These are phyloP conservation scores for Sungouiella thailandica DNA, from an alignment of 805 yeast genomes.

Conservation along the genomic window DNA sequence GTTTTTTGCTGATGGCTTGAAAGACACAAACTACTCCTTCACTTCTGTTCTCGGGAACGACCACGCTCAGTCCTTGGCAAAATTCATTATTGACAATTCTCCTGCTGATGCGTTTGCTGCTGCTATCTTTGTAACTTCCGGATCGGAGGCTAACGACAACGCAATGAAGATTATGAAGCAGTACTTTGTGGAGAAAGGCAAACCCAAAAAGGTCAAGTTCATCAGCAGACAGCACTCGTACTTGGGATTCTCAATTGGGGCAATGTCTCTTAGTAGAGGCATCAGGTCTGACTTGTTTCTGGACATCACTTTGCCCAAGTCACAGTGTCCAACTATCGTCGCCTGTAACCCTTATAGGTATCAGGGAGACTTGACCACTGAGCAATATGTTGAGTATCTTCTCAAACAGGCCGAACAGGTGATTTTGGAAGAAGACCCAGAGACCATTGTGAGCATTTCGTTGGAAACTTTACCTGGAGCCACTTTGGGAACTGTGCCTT, in stretches of 20 bases:
- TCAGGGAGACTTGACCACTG: conserved; percentile 17
- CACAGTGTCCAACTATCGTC: conserved; percentile 16
- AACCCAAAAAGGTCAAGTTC: conserved; percentile 33
- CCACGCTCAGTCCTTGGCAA: conserved; percentile 19
- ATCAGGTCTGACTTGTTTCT: conserved; percentile 14
- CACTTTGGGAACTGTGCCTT: conserved; percentile 21
- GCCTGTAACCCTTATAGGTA: conserved; percentile 25
- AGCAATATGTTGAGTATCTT: conserved; percentile 18
- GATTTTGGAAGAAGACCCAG: conserved; percentile 21
- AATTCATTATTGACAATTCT: conserved; percentile 29
- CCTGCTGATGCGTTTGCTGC: conserved; percentile 40
- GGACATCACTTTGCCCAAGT: conserved; percentile 16
- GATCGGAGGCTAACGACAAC: conserved; percentile 42
- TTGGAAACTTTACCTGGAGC: conserved; percentile 26
- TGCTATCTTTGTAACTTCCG: conserved; percentile 57
- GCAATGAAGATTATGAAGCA: conserved; percentile 23
- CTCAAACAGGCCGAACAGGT: conserved; percentile 17
- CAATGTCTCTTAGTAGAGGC: conserved; percentile 28
- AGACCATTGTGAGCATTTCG: conserved; percentile 21
- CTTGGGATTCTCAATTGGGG: conserved; percentile 47
- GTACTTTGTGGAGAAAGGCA: conserved; percentile 35
- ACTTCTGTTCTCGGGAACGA: conserved; percentile 20
- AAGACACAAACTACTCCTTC: conserved; percentile 17
- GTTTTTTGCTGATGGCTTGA: conserved; percentile 17
- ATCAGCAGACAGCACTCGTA: conserved; percentile 41